Evolutionary conservation across 345 rosid species (phyloP), one percentile per base, ranked within the genome.

Genomic region (Eucalyptus sp.): DNA sequence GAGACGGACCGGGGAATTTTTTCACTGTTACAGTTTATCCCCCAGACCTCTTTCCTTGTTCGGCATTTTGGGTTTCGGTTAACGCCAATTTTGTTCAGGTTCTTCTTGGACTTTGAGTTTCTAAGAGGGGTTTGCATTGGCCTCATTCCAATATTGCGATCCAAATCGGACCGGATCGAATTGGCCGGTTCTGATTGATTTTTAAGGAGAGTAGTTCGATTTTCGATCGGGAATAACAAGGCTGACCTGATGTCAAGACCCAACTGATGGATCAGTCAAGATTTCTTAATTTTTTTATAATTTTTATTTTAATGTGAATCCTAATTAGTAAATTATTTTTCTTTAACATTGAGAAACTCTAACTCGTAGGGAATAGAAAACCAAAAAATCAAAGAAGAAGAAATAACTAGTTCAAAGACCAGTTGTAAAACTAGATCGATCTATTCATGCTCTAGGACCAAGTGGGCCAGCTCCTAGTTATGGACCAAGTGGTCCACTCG

Each of bases 191-290:
- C 0, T 52, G 58, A 52, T 52, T 18, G 58, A 1, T 52, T 52
- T 17, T 52, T 7, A 0, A 7, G n/a, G 1, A 52, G 24, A 0
- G 5, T 52, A 52, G 4, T 52, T 52, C 4, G 4, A 52, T 52
- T 52, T 52, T 52, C 10, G 24, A 18, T 52, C 10, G 2, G 24
- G 10, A 52, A 52, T 3, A 52, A 18, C 24, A 52, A 7, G 24
- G 1, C 1, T 7, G 1, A 52, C 9, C 56, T 7, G 2, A 52
- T 52, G 10, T 0, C 22, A 52, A 52, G 10, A 7, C 4, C 2
- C 4, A 7, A 18, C 0, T 0, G 24, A 52, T 18, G 2, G 24
- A 52, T 52, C 0, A 18, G 1, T 20, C 25, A 0, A 52, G 58
- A 8, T 52, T 52, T 52, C 10, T 52, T 18, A 3, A 52, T 0